Evolutionary conservation across 1,284 basidiomycete genomes (phyloP).

Genomic region (Melampsora americana): DNA sequence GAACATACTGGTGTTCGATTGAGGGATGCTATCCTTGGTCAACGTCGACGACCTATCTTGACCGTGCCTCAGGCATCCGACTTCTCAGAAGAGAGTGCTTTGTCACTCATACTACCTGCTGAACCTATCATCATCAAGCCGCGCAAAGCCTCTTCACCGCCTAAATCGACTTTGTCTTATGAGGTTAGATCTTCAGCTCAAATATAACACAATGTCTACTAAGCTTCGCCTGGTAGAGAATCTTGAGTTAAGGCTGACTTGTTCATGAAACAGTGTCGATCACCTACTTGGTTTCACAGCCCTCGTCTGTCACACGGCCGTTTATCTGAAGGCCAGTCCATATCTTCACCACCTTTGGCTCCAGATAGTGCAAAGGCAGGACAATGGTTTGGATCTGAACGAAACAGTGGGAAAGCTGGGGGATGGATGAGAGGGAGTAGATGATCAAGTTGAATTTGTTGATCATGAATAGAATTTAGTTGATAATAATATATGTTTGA

Average conservation of each 20-base stretch:
- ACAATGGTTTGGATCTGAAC: no score
- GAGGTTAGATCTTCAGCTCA: neutral
- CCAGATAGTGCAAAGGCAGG: no score
- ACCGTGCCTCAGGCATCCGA: neutral
- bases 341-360: no score
- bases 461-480: no score
- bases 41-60: slow-evolving; percentile 23
- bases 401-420: no score
- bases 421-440: no score
- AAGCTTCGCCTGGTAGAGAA: neutral
- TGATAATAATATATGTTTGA: no score
- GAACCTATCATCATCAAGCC: slow-evolving; percentile 22
- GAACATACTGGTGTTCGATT: slow-evolving; percentile 32
- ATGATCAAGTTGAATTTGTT: no score
- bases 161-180: neutral
- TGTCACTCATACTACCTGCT: slow-evolving; percentile 22
- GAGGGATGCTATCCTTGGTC: slow-evolving; percentile 20
- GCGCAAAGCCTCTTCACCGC: neutral
- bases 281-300: slow-evolving; percentile 2
- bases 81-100: slow-evolving; percentile 1
- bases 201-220: neutral
- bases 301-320: neutral
- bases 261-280: neutral
- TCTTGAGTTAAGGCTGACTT: neutral
- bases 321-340: no score